Evolutionary conservation across 108 stramenopile species (phyloP), one percentile per base, ranked within the genome.

Genomic region (Chaetoceros muelleri): DNA sequence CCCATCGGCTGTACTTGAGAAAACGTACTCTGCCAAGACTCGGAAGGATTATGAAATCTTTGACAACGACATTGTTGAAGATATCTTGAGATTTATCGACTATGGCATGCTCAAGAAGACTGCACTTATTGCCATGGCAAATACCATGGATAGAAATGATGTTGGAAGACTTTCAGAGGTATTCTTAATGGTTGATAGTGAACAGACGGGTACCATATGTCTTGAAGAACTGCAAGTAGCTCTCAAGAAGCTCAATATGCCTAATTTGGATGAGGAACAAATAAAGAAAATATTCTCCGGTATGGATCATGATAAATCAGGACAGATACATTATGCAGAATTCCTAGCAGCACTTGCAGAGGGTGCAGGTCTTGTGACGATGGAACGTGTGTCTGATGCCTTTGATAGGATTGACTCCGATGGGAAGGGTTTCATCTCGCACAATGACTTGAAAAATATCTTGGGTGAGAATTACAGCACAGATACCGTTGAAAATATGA

Each of bases 371-470:
- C 62, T 76, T 54, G 66, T 79, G 27, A 78, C 76, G 3, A 61
- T 78, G 75, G 80, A 86, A 61, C 61, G 74, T 28, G 67, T 86
- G 65, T 58, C 73, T 24, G 84, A 86, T 25, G 79, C 80, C 8
- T 86, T 86, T 70, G 82, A 86, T 59, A 59, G 84, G 28, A 68
- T 86, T 52, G 84, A 86, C 46, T 61, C 57, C 24, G 84, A 86
- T 44, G 69, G 74, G 46, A 82, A 74, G 52, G 82, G 82, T 2
- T 76, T 61, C 48, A 86, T 86, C 40, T 66, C 74, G n/a, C 70
- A 65, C 24, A 75, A 81, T 24, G 73, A 86, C 58, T 58, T 86
- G 13, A 75, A 71, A 65, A 59, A 27, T 16, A 57, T 79, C 20
- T 60, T 86, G 50, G 84, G 84, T 16, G 53, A 67, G 24, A 76